Conservation (phyloP, 805 yeast genomes). For the Myxozyma sirexii region DNA sequence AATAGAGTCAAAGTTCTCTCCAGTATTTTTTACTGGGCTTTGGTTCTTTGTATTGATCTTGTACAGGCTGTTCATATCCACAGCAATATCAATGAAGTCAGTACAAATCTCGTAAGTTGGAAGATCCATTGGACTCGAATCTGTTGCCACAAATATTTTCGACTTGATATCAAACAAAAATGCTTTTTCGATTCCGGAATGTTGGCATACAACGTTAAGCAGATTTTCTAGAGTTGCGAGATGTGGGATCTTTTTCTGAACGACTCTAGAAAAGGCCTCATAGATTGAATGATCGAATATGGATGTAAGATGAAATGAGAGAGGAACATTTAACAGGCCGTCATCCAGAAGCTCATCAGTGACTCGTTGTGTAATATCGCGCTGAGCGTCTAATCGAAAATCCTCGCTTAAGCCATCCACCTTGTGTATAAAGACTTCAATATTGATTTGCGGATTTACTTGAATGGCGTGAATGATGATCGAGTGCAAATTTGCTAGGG, state of each 20-base stretch:
- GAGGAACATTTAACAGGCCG: constrained; percentile 88
- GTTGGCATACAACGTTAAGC: constrained; percentile 84
- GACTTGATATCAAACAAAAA: constrained; percentile 89
- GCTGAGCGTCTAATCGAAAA: constrained; percentile 88
- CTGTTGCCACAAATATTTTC: constrained; percentile 93
- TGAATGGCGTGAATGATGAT: constrained; percentile 85
- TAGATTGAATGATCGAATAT: constrained; percentile 95
- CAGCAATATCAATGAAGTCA: constrained; percentile 92
- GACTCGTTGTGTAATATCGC: constrained; percentile 94
- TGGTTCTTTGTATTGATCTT: constrained; percentile 7
- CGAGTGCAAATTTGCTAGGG: constrained; percentile 83
- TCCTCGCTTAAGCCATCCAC: constrained; percentile 95
- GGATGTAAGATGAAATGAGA: constrained; percentile 87
- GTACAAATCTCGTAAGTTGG: constrained; percentile 97
- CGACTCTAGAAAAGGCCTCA: constrained; percentile 91
- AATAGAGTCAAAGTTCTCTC: constrained; percentile 4
- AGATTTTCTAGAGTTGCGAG: constrained; percentile 84
- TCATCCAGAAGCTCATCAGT: constrained; percentile 89
- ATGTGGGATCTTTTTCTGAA: constrained; percentile 88
- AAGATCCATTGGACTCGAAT: constrained; percentile 91
- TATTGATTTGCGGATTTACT: constrained; percentile 79
- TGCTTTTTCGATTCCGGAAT: constrained; percentile 88
- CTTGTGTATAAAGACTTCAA: constrained; percentile 92
- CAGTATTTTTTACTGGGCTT: constrained; percentile 1
- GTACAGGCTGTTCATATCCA: constrained; percentile 66